A percentile compares a stretch with the other conserved stretches of the same genome.
Evolutionary conservation across 805 yeast genomes (phyloP).

Genomic region (Barnettozyma sp.): DNA sequence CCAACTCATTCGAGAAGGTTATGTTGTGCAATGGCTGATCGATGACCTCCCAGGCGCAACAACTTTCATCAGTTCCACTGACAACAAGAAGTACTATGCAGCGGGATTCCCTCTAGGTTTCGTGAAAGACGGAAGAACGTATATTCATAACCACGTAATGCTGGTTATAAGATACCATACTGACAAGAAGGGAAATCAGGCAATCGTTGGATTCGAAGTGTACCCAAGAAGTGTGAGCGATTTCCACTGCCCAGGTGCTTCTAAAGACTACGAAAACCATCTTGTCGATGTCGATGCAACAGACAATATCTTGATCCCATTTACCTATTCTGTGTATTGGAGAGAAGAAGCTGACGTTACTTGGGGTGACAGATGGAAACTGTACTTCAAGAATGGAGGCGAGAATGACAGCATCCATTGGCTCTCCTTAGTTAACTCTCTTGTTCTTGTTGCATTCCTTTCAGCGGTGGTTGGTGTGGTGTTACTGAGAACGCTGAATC

Average conservation of each 20-base stretch:
- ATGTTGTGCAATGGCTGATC: constrained; percentile 75
- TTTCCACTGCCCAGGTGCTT: constrained; percentile 69
- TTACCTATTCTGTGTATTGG: constrained; percentile 84
- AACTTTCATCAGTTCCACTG: constrained; percentile 56
- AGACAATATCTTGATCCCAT: constrained; percentile 49
- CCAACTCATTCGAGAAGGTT: constrained; percentile 57
- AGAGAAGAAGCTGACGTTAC: constrained; percentile 64
- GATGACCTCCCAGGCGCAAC: constrained; percentile 89
- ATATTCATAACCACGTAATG: constrained; percentile 74
- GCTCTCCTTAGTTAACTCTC: constrained; percentile 67
- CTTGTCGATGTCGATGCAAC: constrained; percentile 40
- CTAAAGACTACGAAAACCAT: constrained; percentile 50
- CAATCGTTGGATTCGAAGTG: constrained; percentile 85
- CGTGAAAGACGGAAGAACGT: constrained; percentile 50
- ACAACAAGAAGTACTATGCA: constrained; percentile 63
- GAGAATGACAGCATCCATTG: constrained; percentile 57
- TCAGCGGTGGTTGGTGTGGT: constrained; percentile 62
- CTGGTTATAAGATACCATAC: constrained; percentile 68
- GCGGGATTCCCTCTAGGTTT: constrained; percentile 85
- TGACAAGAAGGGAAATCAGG: constrained; percentile 36
- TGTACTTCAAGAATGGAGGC: constrained; percentile 53
- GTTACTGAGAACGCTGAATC: constrained; percentile 46
- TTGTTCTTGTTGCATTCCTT: constrained; percentile 54
- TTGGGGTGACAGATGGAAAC: constrained; percentile 67
- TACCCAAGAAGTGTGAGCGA: constrained; percentile 74